phyloP scores from a whole-genome alignment of 345 rosid species.

The Ricinus communis region DNA sequence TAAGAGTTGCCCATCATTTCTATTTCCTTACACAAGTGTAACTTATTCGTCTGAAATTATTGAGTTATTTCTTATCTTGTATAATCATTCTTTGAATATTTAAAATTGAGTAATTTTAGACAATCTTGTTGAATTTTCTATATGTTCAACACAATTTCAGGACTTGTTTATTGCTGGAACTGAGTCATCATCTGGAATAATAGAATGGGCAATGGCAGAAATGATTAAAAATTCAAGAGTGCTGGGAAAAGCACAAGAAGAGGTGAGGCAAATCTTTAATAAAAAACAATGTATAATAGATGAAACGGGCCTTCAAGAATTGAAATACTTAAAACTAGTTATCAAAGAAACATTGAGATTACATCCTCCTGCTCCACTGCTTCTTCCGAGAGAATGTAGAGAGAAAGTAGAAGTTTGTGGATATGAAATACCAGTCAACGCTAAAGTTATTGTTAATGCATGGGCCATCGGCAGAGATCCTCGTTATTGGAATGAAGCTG shows the following conservation, averaged over 20 bases:
- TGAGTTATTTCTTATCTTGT: neutral
- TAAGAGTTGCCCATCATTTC: too few relatives aligned
- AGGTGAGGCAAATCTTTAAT: neutral
- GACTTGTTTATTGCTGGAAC: constrained; percentile 3
- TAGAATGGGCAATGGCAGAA: constrained; percentile 10
- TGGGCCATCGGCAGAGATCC: constrained; percentile 13
- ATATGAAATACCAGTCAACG: neutral
- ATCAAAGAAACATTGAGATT: constrained; percentile 7
- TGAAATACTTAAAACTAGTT: constrained; percentile 6
- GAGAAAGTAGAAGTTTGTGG: neutral
- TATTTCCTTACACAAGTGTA: too few relatives aligned
- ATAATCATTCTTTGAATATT: too few relatives aligned
- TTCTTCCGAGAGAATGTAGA: constrained; percentile 2
- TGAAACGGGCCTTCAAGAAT: neutral
- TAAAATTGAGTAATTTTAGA: neutral
- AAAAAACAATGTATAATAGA: neutral
- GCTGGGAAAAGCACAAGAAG: too few relatives aligned
- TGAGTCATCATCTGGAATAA: neutral
- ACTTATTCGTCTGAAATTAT: too few relatives aligned
- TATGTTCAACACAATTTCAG: neutral
- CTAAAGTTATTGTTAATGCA: neutral
- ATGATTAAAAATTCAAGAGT: constrained; percentile 3
- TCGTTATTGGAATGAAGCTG: constrained; percentile 4
- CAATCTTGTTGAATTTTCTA: neutral
- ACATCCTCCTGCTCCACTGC: neutral